Evolutionary conservation across 2,329 filamentous ascomycete species (phyloP).

Genomic region (Neonectria sp.): DNA sequence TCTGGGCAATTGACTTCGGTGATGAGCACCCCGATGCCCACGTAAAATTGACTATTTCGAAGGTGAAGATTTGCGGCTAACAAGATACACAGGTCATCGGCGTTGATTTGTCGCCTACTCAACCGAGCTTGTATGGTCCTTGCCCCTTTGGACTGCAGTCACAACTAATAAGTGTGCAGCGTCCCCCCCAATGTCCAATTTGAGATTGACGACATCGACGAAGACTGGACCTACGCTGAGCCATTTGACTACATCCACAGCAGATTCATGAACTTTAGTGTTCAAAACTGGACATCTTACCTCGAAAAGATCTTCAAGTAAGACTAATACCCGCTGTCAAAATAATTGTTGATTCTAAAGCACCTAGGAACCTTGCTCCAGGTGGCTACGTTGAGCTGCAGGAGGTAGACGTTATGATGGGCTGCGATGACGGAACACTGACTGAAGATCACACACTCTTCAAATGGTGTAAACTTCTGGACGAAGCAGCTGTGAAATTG

Average conservation of each 20-base stretch:
- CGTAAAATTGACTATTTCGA: neutral
- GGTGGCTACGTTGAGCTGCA: constrained; percentile 41
- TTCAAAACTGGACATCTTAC: constrained; percentile 11
- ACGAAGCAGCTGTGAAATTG: constrained; percentile 47
- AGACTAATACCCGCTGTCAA: neutral
- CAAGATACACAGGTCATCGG: constrained; percentile 5
- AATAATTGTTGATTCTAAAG: neutral
- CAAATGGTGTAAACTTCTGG: constrained; percentile 47
- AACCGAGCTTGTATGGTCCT: constrained; percentile 20
- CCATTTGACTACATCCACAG: constrained; percentile 23
- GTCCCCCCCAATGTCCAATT: constrained; percentile 20
- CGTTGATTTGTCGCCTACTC: constrained; percentile 21
- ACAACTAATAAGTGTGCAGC: neutral
- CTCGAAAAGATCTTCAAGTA: constrained; percentile 13
- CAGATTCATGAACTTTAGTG: constrained; percentile 19
- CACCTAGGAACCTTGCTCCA: constrained; percentile 28
- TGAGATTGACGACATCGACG: constrained; percentile 20
- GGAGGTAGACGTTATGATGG: constrained; percentile 37
- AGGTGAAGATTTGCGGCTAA: neutral
- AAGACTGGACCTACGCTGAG: constrained; percentile 8
- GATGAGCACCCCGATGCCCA: constrained; percentile 13
- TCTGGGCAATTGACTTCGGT: constrained; percentile 18
- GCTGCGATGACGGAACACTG: constrained; percentile 35
- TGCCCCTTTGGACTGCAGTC: neutral
- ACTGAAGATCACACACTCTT: constrained; percentile 38